Evolutionary conservation across 2,329 filamentous ascomycete genomes (phyloP).

Genomic region (Eurotiales sp.): DNA sequence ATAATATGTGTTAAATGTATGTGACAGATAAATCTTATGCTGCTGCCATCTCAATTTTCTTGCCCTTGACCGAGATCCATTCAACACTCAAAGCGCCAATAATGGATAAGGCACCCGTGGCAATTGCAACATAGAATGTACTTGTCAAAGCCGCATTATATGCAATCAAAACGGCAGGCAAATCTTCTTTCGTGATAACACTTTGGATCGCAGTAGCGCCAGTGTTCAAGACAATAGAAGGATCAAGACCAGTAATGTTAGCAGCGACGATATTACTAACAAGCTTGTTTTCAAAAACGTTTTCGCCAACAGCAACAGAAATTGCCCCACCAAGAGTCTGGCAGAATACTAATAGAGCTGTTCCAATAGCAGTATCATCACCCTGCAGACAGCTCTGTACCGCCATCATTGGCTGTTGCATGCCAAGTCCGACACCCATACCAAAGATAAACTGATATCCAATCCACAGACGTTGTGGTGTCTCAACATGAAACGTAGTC

Average conservation of each 20-base stretch:
- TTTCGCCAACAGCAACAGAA: conserved; percentile 36
- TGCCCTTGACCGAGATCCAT: conserved; percentile 41
- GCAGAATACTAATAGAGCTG: conserved; percentile 33
- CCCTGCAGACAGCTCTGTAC: conserved; percentile 30
- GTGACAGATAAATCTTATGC: too few relatives aligned
- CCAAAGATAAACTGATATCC: conserved; percentile 25
- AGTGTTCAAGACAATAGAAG: conserved; percentile 9
- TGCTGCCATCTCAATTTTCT: conserved; percentile 24
- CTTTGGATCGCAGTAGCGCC: conserved; percentile 32
- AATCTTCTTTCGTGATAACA: conserved; percentile 3
- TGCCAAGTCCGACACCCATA: conserved; percentile 24
- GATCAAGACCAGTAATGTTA: conserved; percentile 22
- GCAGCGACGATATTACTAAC: conserved; percentile 21
- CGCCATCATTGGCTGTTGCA: conserved; percentile 35
- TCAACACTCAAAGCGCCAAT: conserved; percentile 34
- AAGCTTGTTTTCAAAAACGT: conserved; percentile 35
- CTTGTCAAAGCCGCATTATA: conserved; percentile 12
- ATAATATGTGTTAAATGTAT: too few relatives aligned
- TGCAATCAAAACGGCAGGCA: conserved; percentile 8
- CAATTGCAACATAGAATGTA: conserved; percentile 5
- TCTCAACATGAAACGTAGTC: conserved; percentile 28
- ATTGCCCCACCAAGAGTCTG: conserved; percentile 37
- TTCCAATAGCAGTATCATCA: conserved; percentile 32
- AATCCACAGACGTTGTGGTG: conserved; percentile 21
- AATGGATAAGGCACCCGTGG: conserved; percentile 32